Evolutionary conservation across 2,329 filamentous ascomycete genomes (phyloP).

Genomic region (Aspergillus eucalypticola): DNA sequence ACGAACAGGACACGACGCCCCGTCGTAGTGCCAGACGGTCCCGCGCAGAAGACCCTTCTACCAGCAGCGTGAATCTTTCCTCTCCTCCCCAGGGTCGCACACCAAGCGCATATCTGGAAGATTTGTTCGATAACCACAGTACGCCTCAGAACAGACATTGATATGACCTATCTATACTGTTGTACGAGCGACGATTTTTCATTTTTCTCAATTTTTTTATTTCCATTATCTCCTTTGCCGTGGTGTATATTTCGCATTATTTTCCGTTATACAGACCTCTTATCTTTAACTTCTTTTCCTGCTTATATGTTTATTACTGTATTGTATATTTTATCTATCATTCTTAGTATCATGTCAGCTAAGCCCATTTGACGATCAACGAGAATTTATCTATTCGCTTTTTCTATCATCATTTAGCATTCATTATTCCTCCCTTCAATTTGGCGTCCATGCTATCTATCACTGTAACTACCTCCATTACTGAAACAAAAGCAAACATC

Average conservation of each 20-base stretch:
- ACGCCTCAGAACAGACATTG: slow-evolving; percentile 20
- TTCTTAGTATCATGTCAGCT: no score
- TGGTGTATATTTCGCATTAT: neutral
- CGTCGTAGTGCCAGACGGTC: slow-evolving; percentile 29
- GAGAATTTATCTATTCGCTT: no score
- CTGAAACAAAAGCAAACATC: no score
- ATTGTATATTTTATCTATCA: no score
- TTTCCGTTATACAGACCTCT: neutral
- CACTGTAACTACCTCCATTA: no score
- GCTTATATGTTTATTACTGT: neutral
- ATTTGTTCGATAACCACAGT: slow-evolving; percentile 75
- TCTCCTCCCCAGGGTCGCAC: slow-evolving; percentile 69
- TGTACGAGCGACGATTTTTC: neutral
- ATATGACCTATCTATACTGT: neutral
- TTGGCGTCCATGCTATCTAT: no score
- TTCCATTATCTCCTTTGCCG: neutral
- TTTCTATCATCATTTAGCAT: no score
- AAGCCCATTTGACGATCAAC: no score
- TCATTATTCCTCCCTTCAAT: no score
- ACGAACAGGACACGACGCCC: slow-evolving; percentile 28
- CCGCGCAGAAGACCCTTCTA: slow-evolving; percentile 36
- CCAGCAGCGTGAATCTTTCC: slow-evolving; percentile 66
- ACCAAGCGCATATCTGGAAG: slow-evolving; percentile 86
- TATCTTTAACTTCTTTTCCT: neutral
- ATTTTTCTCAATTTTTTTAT: neutral